Base-by-base conservation (phyloP, 495 filamentous ascomycete species). In the Neurospora terricola region DNA sequence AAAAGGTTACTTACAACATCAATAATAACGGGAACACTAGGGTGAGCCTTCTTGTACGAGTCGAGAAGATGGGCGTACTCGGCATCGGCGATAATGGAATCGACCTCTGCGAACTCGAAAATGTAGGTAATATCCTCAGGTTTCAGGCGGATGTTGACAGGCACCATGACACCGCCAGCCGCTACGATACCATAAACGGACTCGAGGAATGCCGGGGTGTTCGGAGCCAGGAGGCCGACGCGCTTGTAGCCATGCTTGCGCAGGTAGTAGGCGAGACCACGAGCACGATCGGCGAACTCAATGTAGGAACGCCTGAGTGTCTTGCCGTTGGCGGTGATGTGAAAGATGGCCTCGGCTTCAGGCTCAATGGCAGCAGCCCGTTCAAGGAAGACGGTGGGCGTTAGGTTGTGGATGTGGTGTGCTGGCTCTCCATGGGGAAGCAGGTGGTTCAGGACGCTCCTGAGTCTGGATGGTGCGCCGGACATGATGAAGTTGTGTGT, bases 201-300 rank as follows among this genome's bases (percentile, higher is more conserved):
- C 82, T 98, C 95, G 23, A 98, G 83, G 79, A 98, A 98, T 0
- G 94, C 96, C 4, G 96, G 96, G 6, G 96, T 99, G 79, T 99
- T 99, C 2, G 96, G 91, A 27, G 88, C 89, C 5, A 99, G 85
- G 45, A 99, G 90, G 6, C 96, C 96, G 2, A 90, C 87, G 72
- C 91, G 87, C 78, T 88, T 91, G 76, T 87, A 88, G 9, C 86
- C 86, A 71, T 91, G 86, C 78, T 93, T 92, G 66, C 86, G 87
- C 70, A 98, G 80, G 80, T 91, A 98, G 80, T 96, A 98, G 10
- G 92, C 94, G 27, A 99, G 81, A 0, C 96, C 96, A 42, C 91
- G 82, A 0, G 96, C 92, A 9, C 96, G 91, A 76, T 96, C 92
- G 18, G 96, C 93, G 54, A 92, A 86, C 76, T 97, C 92, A 71